Conservation (phyloP, 768 basidiomycete species). For the Epithele typhae region DNA sequence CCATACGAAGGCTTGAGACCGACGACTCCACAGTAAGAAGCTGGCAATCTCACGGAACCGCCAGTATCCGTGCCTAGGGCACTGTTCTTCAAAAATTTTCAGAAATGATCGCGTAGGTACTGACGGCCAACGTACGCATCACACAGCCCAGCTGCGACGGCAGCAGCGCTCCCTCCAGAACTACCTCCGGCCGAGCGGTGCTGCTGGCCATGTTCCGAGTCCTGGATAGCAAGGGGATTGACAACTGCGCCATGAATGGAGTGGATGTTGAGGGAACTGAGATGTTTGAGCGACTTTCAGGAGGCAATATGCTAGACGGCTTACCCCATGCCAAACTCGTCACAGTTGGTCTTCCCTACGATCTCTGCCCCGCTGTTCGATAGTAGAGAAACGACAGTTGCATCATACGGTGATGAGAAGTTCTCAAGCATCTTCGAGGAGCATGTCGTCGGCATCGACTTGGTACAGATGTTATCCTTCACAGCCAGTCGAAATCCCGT, state of each 20-base stretch:
- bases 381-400: slow-evolving; percentile 73
- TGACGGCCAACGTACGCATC: slow-evolving; percentile 83
- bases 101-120: background rate
- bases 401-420: slow-evolving; percentile 78
- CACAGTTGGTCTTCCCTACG: slow-evolving; percentile 89
- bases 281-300: background rate
- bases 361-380: slow-evolving; percentile 62
- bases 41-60: slow-evolving; percentile 89
- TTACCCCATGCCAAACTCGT: slow-evolving; percentile 99
- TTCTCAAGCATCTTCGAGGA: slow-evolving; percentile 72
- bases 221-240: slow-evolving; percentile 52
- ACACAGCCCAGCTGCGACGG: slow-evolving; percentile 82
- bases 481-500: slow-evolving; percentile 53
- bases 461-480: slow-evolving; percentile 86
- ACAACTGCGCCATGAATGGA: slow-evolving; percentile 72
- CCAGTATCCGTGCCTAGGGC: slow-evolving; percentile 95
- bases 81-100: slow-evolving; percentile 36
- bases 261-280: slow-evolving; percentile 74
- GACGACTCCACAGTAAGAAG: slow-evolving; percentile 88
- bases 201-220: slow-evolving; percentile 23
- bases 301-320: slow-evolving; percentile 23
- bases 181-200: slow-evolving; percentile 82
- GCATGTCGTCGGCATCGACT: slow-evolving; percentile 64
- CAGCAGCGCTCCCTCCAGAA: slow-evolving; percentile 93
- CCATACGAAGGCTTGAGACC: slow-evolving; percentile 97